phyloP scores from a whole-genome alignment of 75 land plant species.

The Selaginella moellendorffii region DNA sequence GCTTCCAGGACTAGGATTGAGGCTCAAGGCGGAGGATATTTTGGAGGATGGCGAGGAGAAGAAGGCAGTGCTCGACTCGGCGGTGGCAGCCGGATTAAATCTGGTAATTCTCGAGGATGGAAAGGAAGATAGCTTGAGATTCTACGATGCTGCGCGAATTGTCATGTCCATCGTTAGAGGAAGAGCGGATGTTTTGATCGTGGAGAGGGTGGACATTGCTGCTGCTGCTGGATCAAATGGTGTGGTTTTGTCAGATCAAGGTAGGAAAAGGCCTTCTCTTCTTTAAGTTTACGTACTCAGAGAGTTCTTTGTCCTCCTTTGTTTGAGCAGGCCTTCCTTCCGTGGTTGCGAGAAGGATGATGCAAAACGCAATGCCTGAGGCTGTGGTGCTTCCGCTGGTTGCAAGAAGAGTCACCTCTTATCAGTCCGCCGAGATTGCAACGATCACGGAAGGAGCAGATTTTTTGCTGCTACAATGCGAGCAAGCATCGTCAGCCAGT shows the following conservation, averaged over 20 bases:
- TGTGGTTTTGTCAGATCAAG: constrained; percentile 80
- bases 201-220: constrained; percentile 87
- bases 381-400: constrained; percentile 62
- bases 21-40: constrained; percentile 38
- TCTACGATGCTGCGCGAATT: constrained; percentile 71
- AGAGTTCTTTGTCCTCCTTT: not conserved
- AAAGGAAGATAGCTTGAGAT: constrained; percentile 12
- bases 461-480: constrained; percentile 37
- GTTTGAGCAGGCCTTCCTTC: constrained; percentile 56
- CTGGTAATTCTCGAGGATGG: constrained; percentile 25
- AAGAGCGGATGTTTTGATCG: constrained; percentile 55
- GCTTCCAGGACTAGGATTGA: constrained; percentile 56
- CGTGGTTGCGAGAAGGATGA: constrained; percentile 74
- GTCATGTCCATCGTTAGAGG: constrained; percentile 50
- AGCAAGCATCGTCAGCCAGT: constrained; percentile 8
- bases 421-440: constrained; percentile 53
- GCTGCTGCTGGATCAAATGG: constrained; percentile 76
- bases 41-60: constrained; percentile 17
- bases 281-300: too few relatives aligned
- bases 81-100: constrained; percentile 35
- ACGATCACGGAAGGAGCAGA: constrained; percentile 84
- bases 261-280: too few relatives aligned
- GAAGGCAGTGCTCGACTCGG: constrained; percentile 30
- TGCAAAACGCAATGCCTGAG: constrained; percentile 56
- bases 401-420: constrained; percentile 45